Conservation (phyloP, 2,329 filamentous ascomycete genomes). For the Tolypocladium cylindrosporum region DNA sequence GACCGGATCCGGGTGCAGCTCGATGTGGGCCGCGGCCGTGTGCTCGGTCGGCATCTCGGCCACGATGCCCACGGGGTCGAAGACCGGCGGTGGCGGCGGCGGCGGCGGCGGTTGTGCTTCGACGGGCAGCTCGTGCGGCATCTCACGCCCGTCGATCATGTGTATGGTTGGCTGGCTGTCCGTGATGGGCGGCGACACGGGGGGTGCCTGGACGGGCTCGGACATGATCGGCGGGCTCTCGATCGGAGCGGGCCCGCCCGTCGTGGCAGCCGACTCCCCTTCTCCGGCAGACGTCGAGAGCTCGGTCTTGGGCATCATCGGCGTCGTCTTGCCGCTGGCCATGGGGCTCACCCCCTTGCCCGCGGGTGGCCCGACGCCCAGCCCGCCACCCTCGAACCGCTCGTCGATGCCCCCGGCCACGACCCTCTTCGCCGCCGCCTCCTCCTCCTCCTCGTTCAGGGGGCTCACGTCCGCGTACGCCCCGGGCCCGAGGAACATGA, state of each 20-base stretch:
- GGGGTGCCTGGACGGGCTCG: background rate
- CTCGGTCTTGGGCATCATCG: slow-evolving; percentile 12
- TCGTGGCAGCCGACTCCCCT: background rate
- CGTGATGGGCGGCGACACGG: background rate
- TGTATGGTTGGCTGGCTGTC: slow-evolving; percentile 11
- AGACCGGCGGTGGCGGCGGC: slow-evolving; percentile 2
- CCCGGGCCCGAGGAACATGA: slow-evolving; percentile 42
- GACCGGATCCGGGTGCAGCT: slow-evolving; percentile 32
- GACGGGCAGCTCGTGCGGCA: slow-evolving; percentile 21
- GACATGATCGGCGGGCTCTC: slow-evolving; percentile 6
- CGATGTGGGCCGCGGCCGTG: slow-evolving; percentile 28
- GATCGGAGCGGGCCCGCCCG: background rate
- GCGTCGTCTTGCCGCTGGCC: slow-evolving; percentile 18
- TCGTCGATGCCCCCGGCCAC: slow-evolving; percentile 11
- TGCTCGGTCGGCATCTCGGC: slow-evolving; percentile 37
- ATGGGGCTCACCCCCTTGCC: slow-evolving; percentile 18
- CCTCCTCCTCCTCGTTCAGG: slow-evolving; percentile 27
- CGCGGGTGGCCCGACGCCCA: background rate
- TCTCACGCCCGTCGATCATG: slow-evolving; percentile 23
- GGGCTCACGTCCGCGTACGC: slow-evolving; percentile 35
- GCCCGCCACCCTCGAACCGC: slow-evolving; percentile 5
- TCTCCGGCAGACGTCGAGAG: background rate
- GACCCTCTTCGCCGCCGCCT: slow-evolving; percentile 6
- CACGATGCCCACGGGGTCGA: slow-evolving; percentile 32
- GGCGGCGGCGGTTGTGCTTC: slow-evolving; percentile 6